Evolutionary conservation across 2,329 filamentous ascomycete species (phyloP).

Genomic region (Cladosporium halotolerans): DNA sequence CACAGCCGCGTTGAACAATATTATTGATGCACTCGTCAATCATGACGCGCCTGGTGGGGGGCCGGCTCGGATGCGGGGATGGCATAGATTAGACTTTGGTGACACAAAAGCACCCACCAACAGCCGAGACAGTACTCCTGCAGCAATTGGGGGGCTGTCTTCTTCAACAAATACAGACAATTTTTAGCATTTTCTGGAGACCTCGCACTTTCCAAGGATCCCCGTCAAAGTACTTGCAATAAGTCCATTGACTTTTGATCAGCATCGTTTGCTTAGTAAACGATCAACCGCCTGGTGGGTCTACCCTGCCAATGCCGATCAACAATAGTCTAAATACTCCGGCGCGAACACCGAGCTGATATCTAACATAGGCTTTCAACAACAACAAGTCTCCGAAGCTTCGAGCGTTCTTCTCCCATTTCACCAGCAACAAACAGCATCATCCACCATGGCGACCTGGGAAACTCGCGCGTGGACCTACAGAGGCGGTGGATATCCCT

Average conservation of each 20-base stretch:
- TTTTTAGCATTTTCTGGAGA: not conserved
- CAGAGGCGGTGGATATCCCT: conserved; percentile 27
- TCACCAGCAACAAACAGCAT: not conserved
- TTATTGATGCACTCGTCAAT: conserved; percentile 5
- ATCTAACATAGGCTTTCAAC: too few species aligned
- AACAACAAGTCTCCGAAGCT: too few species aligned
- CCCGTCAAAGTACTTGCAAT: not conserved
- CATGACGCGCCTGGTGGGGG: conserved; percentile 4
- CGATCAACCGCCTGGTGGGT: not conserved
- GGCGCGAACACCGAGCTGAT: too few species aligned
- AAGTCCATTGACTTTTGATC: not conserved
- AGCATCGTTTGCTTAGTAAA: not conserved
- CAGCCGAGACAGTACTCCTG: conserved; percentile 9
- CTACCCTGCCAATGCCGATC: not conserved
- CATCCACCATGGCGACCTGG: conserved; percentile 5
- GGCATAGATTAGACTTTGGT: conserved; percentile 2
- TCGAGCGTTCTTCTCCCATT: too few species aligned
- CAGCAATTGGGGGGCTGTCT: not conserved
- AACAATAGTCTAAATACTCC: too few species aligned
- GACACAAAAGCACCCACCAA: not conserved
- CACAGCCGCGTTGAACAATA: not conserved
- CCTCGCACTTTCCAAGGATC: not conserved
- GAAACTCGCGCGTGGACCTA: conserved; percentile 29
- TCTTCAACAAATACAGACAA: not conserved
- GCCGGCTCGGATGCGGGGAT: conserved; percentile 7